phyloP scores from a whole-genome alignment of 2,329 filamentous ascomycete genomes.

The Aspergillus sp. region DNA sequence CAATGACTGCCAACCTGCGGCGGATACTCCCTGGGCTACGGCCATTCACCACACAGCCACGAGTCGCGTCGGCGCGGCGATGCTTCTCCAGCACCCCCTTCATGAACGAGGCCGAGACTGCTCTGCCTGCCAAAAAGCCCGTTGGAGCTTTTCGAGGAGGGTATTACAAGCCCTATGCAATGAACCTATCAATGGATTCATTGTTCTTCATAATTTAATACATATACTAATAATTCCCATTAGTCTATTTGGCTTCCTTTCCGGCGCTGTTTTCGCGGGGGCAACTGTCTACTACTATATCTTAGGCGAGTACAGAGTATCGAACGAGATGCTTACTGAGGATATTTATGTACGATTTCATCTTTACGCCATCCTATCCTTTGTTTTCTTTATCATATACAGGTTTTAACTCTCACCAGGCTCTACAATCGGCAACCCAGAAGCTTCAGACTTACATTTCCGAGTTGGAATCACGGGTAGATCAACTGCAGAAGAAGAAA shows the following conservation, averaged over 20 bases:
- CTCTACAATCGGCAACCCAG: constrained; percentile 83
- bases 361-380: background rate
- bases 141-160: constrained; percentile 71
- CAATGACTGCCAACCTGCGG: constrained; percentile 10
- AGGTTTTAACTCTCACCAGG: constrained; percentile 51
- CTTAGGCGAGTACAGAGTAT: constrained; percentile 86
- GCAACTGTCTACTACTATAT: constrained; percentile 88
- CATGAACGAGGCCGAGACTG: constrained; percentile 37
- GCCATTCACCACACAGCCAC: constrained; percentile 15
- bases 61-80: constrained; percentile 24
- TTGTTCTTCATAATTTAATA: too few relatives aligned
- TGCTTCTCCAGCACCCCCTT: constrained; percentile 40
- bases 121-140: constrained; percentile 60
- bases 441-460: constrained; percentile 81
- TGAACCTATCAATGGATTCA: too few relatives aligned
- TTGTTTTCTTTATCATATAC: background rate
- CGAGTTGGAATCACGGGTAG: constrained; percentile 76
- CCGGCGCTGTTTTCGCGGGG: constrained; percentile 77
- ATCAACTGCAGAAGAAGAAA: constrained; percentile 68
- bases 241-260: constrained; percentile 88
- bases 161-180: constrained; percentile 41
- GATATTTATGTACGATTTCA: constrained; percentile 82
- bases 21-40: constrained; percentile 22
- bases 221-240: background rate
- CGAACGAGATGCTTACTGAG: constrained; percentile 89